Base-by-base conservation (phyloP, 345 rosid genomes). In the Eucalyptus curtisii region DNA sequence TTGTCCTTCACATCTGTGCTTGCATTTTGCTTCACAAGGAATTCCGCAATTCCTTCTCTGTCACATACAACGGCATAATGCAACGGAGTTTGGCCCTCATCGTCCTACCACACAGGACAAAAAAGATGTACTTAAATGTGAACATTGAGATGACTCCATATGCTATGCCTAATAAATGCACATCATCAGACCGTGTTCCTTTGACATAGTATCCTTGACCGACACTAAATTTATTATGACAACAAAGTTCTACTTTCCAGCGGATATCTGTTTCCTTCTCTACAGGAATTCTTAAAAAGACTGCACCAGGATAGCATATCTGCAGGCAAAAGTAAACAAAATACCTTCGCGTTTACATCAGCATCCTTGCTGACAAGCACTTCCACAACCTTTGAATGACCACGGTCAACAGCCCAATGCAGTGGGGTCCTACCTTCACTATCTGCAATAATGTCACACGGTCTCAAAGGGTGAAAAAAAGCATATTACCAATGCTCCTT, bases 331-430 rank as follows among this genome's bases (percentile, higher is more conserved):
- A 12, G 49, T 33, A 22, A 52, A 40, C 25, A 49, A 47, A 61
- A 89, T 90, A 95, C 99, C 98, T 96, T 94, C 13, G 97, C 96
- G 91, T 97, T 94, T 88, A 98, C 91, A 91, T 98, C 96, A 12
- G 97, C 95, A 9, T 95, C 94, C 88, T 87, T 95, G 87, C 92
- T 92, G 61, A 97, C 88, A 88, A 97, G 96, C 64, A 89, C 88
- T 90, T 98, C 94, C 12, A 91, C 91, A 49, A 95, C 91, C 68
- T 93, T 57, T 45, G 92, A 88, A 88, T 96, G 98, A 14, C 99
- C 98, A 87, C 99, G 98, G 89, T 98, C 99, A 87, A 94, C 97
- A 85, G 99, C 99, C 99, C 99, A 97, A 89, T 98, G 99, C 93
- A 98, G 92, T 6, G 99, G 97, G 40, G 98, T 95, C 88, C 96